Conservation (phyloP, 2,329 filamentous ascomycete genomes). For the Phyllosticta citribraziliensis region DNA sequence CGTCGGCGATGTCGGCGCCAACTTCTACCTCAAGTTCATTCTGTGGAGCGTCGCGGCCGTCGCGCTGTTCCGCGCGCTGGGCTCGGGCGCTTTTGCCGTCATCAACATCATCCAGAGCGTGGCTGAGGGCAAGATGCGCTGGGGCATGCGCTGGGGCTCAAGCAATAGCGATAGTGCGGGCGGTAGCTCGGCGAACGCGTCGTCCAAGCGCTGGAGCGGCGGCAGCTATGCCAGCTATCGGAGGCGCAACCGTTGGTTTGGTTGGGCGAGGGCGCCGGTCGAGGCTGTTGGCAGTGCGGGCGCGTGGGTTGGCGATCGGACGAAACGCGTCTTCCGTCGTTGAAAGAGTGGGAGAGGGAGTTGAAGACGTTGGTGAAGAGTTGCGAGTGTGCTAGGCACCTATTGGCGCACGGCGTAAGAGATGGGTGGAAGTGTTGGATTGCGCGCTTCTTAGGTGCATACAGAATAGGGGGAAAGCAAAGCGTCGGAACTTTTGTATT, state of each 20-base stretch:
- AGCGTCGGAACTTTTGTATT: no score
- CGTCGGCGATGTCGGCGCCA: conserved; percentile 59
- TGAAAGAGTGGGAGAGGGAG: neutral
- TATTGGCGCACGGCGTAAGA: no score
- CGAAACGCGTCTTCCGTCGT: neutral
- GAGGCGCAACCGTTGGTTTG: neutral
- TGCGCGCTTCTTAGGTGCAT: no score
- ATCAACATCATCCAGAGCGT: conserved; percentile 76
- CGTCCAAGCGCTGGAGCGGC: neutral
- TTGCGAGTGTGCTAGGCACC: no score
- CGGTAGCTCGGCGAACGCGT: neutral
- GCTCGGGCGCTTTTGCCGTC: conserved; percentile 69
- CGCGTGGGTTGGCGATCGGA: neutral
- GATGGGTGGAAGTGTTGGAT: no score
- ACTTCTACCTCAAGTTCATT: conserved; percentile 87
- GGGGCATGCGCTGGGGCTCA: conserved; percentile 16
- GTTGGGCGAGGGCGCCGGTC: neutral
- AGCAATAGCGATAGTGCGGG: neutral
- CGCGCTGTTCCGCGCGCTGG: conserved; percentile 79
- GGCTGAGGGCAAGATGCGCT: conserved; percentile 74
- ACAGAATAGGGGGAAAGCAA: no score
- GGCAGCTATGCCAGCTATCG: neutral
- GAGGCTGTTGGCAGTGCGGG: neutral
- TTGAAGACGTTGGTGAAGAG: no score
- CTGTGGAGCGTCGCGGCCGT: conserved; percentile 83